Percentiles rank a stretch among this genome's conserved stretches.
These are phyloP conservation scores for Solanum boliviense DNA, from an alignment of 257 asterid genomes.

Conservation along the genomic window DNA sequence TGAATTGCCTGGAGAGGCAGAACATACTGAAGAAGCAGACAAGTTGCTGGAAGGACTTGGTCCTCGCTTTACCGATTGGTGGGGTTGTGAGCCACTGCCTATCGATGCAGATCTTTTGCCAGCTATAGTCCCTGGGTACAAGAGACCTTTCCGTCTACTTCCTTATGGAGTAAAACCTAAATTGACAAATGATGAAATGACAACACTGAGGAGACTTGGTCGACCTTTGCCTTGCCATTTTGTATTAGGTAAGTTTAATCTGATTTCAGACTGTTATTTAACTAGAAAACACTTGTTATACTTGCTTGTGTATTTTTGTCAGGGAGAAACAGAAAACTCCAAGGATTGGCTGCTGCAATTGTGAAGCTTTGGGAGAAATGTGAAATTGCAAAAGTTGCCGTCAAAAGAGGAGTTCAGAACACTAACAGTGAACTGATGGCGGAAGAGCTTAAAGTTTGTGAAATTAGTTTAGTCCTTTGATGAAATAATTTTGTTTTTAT, in stretches of 20 bases:
- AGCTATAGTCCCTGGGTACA: conserved; percentile 72
- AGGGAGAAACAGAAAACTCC: conserved; percentile 89
- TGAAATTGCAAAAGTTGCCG: conserved; percentile 90
- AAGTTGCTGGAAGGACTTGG: conserved; percentile 83
- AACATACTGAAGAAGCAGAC: conserved; percentile 73
- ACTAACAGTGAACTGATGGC: conserved; percentile 85
- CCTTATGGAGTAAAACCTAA: conserved; percentile 83
- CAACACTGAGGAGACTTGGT: conserved; percentile 72
- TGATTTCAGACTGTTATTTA: neutral
- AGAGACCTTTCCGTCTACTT: conserved; percentile 80
- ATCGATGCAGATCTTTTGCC: conserved; percentile 97
- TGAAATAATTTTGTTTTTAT: neutral
- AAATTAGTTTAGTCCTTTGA: neutral
- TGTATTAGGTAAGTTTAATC: conserved; percentile 60
- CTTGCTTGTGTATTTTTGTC: conserved; percentile 11
- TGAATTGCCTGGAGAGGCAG: conserved; percentile 87
- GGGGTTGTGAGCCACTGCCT: conserved; percentile 91
- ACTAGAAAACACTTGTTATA: neutral
- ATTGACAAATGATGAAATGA: conserved; percentile 90
- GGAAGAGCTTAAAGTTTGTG: conserved; percentile 91
- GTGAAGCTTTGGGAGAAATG: conserved; percentile 97
- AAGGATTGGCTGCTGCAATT: conserved; percentile 90
- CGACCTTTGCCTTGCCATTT: conserved; percentile 92
- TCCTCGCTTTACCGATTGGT: conserved; percentile 94
- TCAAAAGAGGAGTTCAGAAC: conserved; percentile 94